These are phyloP conservation scores for Prunus salicina DNA, from an alignment of 306 rosid species.

Conservation along the genomic window DNA sequence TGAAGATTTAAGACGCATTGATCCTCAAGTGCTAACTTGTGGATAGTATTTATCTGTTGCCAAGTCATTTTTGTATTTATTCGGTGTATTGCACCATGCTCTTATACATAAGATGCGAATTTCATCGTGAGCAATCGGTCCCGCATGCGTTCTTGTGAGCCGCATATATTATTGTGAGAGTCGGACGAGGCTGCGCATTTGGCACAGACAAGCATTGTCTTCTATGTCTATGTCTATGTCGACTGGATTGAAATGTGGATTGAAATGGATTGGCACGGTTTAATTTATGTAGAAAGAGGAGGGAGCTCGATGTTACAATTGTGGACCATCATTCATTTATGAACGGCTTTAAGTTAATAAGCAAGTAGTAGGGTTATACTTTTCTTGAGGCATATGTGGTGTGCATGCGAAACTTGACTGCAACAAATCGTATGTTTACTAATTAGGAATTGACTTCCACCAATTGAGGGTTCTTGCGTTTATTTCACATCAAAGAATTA, in stretches of 20 bases:
- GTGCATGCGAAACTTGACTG: too few relatives aligned
- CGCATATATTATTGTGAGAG: too few relatives aligned
- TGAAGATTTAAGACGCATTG: too few relatives aligned
- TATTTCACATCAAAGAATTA: too few relatives aligned
- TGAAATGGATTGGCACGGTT: neutral
- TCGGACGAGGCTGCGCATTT: neutral
- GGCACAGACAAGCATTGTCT: neutral
- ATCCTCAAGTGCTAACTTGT: neutral
- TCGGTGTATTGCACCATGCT: fast-evolving
- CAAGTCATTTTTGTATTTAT: neutral
- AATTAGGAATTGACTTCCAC: too few relatives aligned
- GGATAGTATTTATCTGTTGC: neutral
- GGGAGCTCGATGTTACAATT: neutral
- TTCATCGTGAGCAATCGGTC: neutral
- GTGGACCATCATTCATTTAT: neutral
- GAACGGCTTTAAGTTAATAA: neutral
- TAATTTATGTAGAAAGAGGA: neutral
- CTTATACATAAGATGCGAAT: too few relatives aligned
- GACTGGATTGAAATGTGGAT: neutral
- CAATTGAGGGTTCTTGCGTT: fast-evolving
- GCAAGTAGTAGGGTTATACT: neutral
- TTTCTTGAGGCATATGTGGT: neutral
- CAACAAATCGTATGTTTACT: too few relatives aligned
- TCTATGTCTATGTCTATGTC: neutral
- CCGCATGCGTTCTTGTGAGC: too few relatives aligned